These are phyloP conservation scores for Pestalotiopsis sp. DNA, from an alignment of 2,329 filamentous ascomycete species.

Conservation along the genomic window DNA sequence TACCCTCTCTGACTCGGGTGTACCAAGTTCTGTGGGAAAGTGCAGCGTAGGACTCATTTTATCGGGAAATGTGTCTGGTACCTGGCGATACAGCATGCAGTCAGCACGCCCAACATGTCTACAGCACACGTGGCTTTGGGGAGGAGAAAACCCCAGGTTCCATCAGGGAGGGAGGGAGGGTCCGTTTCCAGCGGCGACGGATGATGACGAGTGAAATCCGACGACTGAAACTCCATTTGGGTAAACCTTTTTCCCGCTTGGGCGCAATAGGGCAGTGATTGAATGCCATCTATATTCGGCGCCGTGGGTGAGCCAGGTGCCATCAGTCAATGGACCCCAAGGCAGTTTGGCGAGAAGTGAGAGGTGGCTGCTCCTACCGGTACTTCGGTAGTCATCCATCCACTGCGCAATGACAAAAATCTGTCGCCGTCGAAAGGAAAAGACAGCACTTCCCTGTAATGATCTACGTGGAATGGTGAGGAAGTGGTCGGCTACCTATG, in stretches of 20 bases:
- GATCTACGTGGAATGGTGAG: neutral
- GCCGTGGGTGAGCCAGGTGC: constrained; percentile 7
- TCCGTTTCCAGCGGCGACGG: neutral
- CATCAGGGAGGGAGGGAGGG: neutral
- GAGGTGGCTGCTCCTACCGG: neutral
- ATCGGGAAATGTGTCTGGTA: neutral
- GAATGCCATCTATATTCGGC: neutral
- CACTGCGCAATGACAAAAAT: neutral
- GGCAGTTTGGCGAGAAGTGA: constrained; percentile 1
- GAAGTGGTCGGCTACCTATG: neutral
- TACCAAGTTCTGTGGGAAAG: neutral
- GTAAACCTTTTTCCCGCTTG: neutral
- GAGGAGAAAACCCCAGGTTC: neutral
- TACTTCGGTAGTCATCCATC: neutral
- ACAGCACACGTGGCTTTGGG: neutral
- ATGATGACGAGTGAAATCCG: neutral
- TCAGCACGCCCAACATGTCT: neutral
- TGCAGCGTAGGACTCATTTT: neutral
- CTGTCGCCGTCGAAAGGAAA: neutral
- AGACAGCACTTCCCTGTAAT: neutral
- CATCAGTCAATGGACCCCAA: constrained; percentile 17
- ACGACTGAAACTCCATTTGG: neutral
- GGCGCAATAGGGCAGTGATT: neutral
- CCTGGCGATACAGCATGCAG: neutral
- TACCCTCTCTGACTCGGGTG: neutral